Evolutionary conservation across 352 stramenopile species (phyloP), one percentile per base, ranked within the genome.

Genomic region (Elongisporangium undulatum): DNA sequence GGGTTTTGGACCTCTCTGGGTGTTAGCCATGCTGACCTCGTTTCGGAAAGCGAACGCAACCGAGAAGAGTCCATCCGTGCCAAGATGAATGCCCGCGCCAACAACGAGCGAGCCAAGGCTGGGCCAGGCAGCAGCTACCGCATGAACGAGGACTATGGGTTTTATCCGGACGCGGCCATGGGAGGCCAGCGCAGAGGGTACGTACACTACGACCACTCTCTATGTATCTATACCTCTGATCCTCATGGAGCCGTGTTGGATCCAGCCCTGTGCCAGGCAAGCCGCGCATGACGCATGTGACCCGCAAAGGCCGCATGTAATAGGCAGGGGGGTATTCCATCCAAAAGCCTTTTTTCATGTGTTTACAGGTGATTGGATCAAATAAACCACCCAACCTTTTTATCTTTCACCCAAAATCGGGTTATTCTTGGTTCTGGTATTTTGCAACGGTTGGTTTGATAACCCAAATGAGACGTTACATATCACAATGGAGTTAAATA

Each of bases 241-340:
- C 22, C 59, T 60, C 2, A 70, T 39, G 56, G 26, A 22, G 2
- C n/a, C 16, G 19, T 29, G 21, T 41, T 21, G 1, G 6, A 56
- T 21, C 22, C 22, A 68, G 64, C 20, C 38, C 53, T 51, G 41
- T 50, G 34, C 53, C 60, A 72, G 69, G 65, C 56, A 72, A 63
- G 62, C 72, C 13, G 60, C 72, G 58, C 77, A 77, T 56, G 62
- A 85, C 77, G 75, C 45, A 63, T 82, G 59, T 77, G 64, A 58
- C 49, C 20, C 82, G 82, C 56, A 89, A 89, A 64, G 76, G 79
- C 45, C 79, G 82, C n/a, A 79, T 79, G 49, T 87, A 68, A 72
- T 26, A 26, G 23, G 2, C 23, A 13, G 7, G n/a, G 3, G 7
- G 16, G 51, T 7, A 38, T 17, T 56, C 52, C 2, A 17, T 45